phyloP scores from a whole-genome alignment of 495 filamentous ascomycete genomes.

The Aspergillus kassunensis region DNA sequence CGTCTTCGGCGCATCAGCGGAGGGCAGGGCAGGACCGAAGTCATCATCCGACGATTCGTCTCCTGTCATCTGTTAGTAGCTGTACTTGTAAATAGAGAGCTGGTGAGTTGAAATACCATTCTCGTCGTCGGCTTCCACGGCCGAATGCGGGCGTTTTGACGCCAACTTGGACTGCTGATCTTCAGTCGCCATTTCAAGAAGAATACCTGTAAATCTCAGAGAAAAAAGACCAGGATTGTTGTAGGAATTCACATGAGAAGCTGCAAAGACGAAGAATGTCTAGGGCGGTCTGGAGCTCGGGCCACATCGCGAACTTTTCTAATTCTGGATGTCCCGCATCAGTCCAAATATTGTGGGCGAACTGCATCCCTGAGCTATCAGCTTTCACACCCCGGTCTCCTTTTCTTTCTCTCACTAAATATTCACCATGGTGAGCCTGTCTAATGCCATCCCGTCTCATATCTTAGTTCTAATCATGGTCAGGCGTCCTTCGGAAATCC shows the following conservation, averaged over 20 bases:
- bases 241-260: background rate
- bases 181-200: constrained; percentile 29
- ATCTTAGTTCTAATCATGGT: constrained; percentile 13
- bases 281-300: constrained; percentile 41
- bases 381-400: constrained; percentile 15
- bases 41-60: constrained; percentile 83
- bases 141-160: constrained; percentile 37
- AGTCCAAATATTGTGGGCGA: constrained; percentile 15
- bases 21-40: constrained; percentile 85
- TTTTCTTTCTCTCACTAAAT: constrained; percentile 5
- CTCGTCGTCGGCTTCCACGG: constrained; percentile 34
- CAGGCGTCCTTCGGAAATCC: constrained; percentile 67
- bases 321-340: constrained; percentile 18
- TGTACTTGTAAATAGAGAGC: background rate
- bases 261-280: background rate
- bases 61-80: constrained; percentile 24
- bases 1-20: constrained; percentile 73
- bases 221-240: background rate
- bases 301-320: constrained; percentile 42
- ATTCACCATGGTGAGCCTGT: constrained; percentile 33
- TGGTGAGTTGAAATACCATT: constrained; percentile 21
- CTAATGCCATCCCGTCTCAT: background rate
- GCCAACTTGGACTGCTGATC: constrained; percentile 19
- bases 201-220: background rate
- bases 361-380: constrained; percentile 25